Evolutionary conservation across 2,329 filamentous ascomycete species (phyloP).

Genomic region (Fusarium gaditjirri): DNA sequence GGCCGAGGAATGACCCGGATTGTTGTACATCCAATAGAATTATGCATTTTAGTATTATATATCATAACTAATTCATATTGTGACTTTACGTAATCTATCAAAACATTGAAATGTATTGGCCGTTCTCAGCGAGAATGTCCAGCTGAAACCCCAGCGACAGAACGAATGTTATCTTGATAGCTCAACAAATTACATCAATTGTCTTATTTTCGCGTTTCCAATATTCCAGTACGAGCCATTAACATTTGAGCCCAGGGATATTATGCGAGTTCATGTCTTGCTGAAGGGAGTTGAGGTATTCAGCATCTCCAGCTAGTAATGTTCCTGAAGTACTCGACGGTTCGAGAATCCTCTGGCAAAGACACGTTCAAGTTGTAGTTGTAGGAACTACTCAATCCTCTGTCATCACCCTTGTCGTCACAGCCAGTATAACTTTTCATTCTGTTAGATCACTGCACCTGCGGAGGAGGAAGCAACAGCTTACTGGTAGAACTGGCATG

Average conservation of each 20-base stretch:
- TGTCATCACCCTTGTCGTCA: background rate
- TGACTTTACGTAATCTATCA: no score
- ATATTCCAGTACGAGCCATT: background rate
- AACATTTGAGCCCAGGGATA: background rate
- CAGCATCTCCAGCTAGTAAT: background rate
- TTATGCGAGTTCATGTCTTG: background rate
- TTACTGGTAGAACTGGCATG: constrained; percentile 7
- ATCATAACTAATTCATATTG: no score
- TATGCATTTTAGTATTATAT: no score
- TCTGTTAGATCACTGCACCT: background rate
- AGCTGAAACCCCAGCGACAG: no score
- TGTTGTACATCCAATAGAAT: no score
- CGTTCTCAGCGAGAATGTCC: no score
- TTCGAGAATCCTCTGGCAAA: background rate
- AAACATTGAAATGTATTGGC: no score
- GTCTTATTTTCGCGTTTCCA: background rate
- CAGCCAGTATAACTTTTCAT: background rate
- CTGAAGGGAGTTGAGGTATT: background rate
- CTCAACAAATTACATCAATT: background rate
- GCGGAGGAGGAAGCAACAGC: background rate
- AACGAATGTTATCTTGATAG: background rate
- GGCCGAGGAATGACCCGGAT: no score
- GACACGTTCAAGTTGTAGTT: background rate
- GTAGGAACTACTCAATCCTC: rapidly evolving
- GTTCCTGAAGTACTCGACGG: background rate